A percentile compares a stretch with the other conserved stretches of the same genome.
These are phyloP conservation scores for Cystobasidiaceae sp. DNA, from an alignment of 1,284 basidiomycete genomes.

Conservation along the genomic window DNA sequence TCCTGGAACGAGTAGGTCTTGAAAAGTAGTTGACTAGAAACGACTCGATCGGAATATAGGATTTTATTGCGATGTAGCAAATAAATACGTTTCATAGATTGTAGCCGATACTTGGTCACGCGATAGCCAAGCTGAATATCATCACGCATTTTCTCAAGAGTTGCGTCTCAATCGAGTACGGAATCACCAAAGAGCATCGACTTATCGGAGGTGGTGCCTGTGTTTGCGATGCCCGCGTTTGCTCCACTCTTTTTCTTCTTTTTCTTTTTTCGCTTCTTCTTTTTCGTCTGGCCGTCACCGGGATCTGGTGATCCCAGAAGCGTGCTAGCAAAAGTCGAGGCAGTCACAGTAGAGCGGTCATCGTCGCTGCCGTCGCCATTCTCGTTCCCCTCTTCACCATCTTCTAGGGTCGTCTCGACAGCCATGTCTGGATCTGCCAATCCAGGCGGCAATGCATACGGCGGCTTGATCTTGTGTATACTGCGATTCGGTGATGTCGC, in stretches of 20 bases:
- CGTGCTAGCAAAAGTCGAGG: constrained; percentile 1
- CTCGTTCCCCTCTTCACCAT: neutral
- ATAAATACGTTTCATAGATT: too few relatives aligned
- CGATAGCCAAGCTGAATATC: too few relatives aligned
- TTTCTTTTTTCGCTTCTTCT: constrained; percentile 16
- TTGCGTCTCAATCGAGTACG: constrained; percentile 4
- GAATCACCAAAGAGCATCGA: constrained; percentile 22
- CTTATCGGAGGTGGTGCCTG: neutral
- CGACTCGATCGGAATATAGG: too few relatives aligned
- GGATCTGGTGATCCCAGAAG: neutral
- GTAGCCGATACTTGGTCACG: too few relatives aligned
- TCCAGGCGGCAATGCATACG: neutral
- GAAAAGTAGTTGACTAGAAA: constrained; percentile 6
- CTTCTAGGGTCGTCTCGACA: neutral
- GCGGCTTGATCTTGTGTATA: neutral
- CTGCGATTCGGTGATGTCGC: too few relatives aligned
- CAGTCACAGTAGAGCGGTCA: constrained; percentile 12
- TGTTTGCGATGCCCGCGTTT: neutral
- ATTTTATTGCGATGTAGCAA: too few relatives aligned
- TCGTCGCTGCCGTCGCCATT: neutral
- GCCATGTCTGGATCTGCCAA: neutral
- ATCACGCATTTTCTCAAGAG: too few relatives aligned
- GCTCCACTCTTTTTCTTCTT: constrained; percentile 23
- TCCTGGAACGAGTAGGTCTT: constrained; percentile 13
- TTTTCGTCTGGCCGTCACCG: neutral